Evolutionary conservation across 2,329 filamentous ascomycete species (phyloP).

Genomic region (Apiospora rasikravindrae): DNA sequence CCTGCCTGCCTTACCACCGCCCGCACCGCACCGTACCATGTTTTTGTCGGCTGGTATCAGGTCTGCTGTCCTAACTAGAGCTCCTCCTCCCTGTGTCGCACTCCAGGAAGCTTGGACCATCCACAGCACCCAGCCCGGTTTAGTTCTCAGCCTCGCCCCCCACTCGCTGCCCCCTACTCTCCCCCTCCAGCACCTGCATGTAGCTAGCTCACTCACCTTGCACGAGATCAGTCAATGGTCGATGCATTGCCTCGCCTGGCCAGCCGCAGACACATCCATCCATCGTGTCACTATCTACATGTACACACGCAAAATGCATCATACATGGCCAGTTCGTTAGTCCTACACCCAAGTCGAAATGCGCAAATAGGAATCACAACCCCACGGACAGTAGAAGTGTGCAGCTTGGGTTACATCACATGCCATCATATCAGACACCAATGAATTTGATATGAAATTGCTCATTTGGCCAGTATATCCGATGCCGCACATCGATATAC

Average conservation of each 20-base stretch:
- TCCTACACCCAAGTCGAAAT: not conserved
- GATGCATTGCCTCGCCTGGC: not conserved
- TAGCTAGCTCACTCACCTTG: too few relatives aligned
- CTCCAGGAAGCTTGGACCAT: slow-evolving; percentile 16
- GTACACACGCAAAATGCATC: not conserved
- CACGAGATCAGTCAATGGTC: too few relatives aligned
- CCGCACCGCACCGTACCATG: not conserved
- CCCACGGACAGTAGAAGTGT: not conserved
- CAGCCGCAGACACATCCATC: not conserved
- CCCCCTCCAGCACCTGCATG: too few relatives aligned
- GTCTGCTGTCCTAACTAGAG: slow-evolving; percentile 2
- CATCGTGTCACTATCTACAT: not conserved
- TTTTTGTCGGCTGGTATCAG: slow-evolving; percentile 7
- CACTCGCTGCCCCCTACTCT: not conserved
- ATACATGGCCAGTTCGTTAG: not conserved
- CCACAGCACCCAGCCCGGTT: not conserved
- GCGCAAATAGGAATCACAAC: not conserved
- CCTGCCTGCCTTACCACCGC: not conserved
- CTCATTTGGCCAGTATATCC: not conserved
- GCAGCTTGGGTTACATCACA: not conserved
- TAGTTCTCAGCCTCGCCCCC: slow-evolving; percentile 7
- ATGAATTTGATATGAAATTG: not conserved
- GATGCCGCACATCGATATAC: not conserved
- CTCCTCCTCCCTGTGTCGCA: not conserved
- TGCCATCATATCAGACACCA: not conserved